Percentiles rank a stretch among this genome's conserved stretches.
These are phyloP conservation scores for Glebionis coronaria DNA, from an alignment of 129 eudicot species.

Conservation along the genomic window DNA sequence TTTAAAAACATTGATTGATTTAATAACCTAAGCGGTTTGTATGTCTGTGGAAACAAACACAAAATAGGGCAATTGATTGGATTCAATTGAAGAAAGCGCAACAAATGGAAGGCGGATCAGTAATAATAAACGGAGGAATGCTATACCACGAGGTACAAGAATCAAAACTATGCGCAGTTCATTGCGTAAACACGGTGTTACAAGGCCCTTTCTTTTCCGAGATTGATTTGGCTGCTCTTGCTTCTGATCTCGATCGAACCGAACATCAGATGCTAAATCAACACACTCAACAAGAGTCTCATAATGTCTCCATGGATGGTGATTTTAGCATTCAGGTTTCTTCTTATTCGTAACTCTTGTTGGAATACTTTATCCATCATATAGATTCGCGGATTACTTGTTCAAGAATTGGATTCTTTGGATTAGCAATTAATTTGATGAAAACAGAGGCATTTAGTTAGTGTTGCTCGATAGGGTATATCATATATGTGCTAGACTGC, in stretches of 20 bases:
- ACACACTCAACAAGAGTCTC: constrained; percentile 48
- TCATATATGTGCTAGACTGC: background rate
- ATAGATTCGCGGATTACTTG: background rate
- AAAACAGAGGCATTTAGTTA: too few species aligned
- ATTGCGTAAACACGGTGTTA: constrained; percentile 94
- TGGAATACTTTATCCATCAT: background rate
- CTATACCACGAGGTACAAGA: constrained; percentile 99
- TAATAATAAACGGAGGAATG: constrained; percentile 86
- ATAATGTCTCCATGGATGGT: constrained; percentile 88
- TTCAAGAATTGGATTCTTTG: too few species aligned
- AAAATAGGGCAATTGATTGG: background rate
- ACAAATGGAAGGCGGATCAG: constrained; percentile 40
- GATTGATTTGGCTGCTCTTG: constrained; percentile 96
- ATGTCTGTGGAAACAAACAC: background rate
- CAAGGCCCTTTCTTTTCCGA: constrained; percentile 99
- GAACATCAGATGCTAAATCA: constrained; percentile 90
- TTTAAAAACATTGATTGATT: too few species aligned
- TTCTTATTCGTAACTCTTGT: background rate
- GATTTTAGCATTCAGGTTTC: constrained; percentile 94
- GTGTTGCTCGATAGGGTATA: background rate
- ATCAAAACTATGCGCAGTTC: constrained; percentile 95
- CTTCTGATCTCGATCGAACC: constrained; percentile 85
- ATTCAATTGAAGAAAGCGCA: constrained; percentile 14
- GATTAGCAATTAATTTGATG: too few species aligned
- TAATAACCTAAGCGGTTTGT: too few species aligned